Conservation (phyloP, 2,329 filamentous ascomycete species). For the Aspergillus ochraceoroseus region DNA sequence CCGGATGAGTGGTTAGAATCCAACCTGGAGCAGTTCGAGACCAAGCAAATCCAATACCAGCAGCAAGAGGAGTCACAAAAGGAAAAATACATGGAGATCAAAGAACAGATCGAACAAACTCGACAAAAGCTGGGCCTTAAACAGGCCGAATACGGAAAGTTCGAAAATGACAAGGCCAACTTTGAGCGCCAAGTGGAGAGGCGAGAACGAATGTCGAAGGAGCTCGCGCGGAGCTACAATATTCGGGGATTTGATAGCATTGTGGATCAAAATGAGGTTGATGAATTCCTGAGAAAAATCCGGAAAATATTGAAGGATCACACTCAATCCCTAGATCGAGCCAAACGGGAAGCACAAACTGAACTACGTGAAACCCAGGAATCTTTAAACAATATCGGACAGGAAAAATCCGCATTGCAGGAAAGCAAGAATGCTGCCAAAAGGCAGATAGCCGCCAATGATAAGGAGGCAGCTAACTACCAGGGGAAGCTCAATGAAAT, state of each 20-base stretch:
- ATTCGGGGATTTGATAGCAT: conserved; percentile 82
- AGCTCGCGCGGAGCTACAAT: conserved; percentile 68
- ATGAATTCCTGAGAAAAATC: conserved; percentile 72
- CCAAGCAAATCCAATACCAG: conserved; percentile 62
- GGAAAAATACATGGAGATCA: conserved; percentile 61
- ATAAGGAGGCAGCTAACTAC: conserved; percentile 61
- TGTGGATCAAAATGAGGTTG: conserved; percentile 66
- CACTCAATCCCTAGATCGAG: conserved; percentile 68
- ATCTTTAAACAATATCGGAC: conserved; percentile 67
- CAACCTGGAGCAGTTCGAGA: conserved; percentile 71
- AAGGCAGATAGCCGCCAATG: conserved; percentile 67
- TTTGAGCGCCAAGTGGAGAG: conserved; percentile 73
- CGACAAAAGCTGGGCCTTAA: conserved; percentile 41
- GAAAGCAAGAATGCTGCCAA: conserved; percentile 71
- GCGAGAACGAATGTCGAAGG: conserved; percentile 69
- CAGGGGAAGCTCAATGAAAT: conserved; percentile 69
- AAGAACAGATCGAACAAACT: conserved; percentile 46
- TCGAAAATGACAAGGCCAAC: conserved; percentile 79
- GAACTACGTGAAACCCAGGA: conserved; percentile 69
- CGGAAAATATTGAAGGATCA: conserved; percentile 72
- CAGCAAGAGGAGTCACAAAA: conserved; percentile 60
- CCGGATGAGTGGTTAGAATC: conserved; percentile 69
- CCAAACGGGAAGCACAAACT: conserved; percentile 67
- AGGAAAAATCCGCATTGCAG: conserved; percentile 64
- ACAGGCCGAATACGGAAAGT: conserved; percentile 58